A percentile compares a stretch with the other conserved stretches of the same genome.
Evolutionary conservation across 1,139 yeast species (phyloP).

Genomic region (Diutina catenulata): DNA sequence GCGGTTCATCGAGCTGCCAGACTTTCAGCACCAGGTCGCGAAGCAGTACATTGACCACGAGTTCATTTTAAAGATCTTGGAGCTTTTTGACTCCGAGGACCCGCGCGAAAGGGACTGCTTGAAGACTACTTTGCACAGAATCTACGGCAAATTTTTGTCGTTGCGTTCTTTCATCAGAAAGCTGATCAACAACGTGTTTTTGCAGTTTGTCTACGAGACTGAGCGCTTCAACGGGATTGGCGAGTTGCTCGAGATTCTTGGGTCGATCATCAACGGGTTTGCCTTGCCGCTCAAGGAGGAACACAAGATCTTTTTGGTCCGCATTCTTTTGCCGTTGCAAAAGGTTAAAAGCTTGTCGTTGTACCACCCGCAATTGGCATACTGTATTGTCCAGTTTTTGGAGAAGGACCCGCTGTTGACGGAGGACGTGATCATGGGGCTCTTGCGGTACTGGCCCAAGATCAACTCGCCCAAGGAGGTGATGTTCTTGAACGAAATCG

Average conservation of each 20-base stretch:
- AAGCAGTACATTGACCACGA: slow-evolving; percentile 89
- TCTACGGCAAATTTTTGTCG: slow-evolving; percentile 88
- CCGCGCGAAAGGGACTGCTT: slow-evolving; percentile 92
- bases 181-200: slow-evolving; percentile 81
- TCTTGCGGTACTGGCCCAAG: slow-evolving; percentile 94
- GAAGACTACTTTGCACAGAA: slow-evolving; percentile 88
- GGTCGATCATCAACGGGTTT: slow-evolving; percentile 94
- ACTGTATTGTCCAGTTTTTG: slow-evolving; percentile 91
- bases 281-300: slow-evolving; percentile 96
- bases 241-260: slow-evolving; percentile 86
- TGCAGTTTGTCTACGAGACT: slow-evolving; percentile 90
- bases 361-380: slow-evolving; percentile 94
- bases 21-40: slow-evolving; percentile 87
- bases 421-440: slow-evolving; percentile 90
- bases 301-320: slow-evolving; percentile 79
- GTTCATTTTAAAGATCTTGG: slow-evolving; percentile 70
- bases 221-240: slow-evolving; percentile 95
- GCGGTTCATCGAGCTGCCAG: slow-evolving; percentile 88
- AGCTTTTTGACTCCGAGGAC: slow-evolving; percentile 91
- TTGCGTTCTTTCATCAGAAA: slow-evolving; percentile 86
- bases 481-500: slow-evolving; percentile 89
- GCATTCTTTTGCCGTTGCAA: slow-evolving; percentile 89
- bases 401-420: slow-evolving; percentile 89
- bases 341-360: slow-evolving; percentile 79
- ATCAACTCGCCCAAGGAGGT: slow-evolving; percentile 91